Conservation (phyloP, 305 asterid species). For the Plantago coronopus region DNA sequence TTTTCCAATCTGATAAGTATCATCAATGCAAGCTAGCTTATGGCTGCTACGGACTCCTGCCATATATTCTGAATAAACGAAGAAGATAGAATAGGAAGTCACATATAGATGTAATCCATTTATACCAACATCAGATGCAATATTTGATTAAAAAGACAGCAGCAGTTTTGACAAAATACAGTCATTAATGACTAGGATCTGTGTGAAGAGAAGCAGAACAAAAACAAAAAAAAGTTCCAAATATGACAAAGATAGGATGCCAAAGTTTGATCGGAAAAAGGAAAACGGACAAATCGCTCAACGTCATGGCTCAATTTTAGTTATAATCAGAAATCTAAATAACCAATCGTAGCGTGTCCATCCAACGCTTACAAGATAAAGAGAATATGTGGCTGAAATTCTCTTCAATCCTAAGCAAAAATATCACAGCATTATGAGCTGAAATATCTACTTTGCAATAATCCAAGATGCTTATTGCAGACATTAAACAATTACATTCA, state of each 20-base stretch:
- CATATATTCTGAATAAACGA: conserved; percentile 28
- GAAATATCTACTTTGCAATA: background rate
- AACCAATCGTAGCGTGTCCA: conserved; percentile 4
- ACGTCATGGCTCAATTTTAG: background rate
- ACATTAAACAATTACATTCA: no score
- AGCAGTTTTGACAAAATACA: background rate
- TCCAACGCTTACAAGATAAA: background rate
- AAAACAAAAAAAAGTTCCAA: background rate
- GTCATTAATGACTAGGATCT: background rate
- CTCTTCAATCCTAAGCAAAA: no score
- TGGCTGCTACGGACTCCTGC: conserved; percentile 34
- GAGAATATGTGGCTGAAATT: background rate
- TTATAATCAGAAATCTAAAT: conserved; percentile 6
- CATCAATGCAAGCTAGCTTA: conserved; percentile 25
- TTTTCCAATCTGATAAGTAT: conserved; percentile 26
- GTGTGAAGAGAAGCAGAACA: background rate
- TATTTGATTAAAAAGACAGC: conserved; percentile 1
- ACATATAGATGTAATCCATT: conserved; percentile 4
- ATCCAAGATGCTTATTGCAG: no score
- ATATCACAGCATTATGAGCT: no score
- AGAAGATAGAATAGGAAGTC: conserved; percentile 14
- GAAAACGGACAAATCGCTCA: background rate
- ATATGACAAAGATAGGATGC: conserved; percentile 15
- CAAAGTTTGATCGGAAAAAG: background rate
- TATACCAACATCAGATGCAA: conserved; percentile 6